Conservation (phyloP, 2,329 filamentous ascomycete species). For the Exophiala calicioides region DNA sequence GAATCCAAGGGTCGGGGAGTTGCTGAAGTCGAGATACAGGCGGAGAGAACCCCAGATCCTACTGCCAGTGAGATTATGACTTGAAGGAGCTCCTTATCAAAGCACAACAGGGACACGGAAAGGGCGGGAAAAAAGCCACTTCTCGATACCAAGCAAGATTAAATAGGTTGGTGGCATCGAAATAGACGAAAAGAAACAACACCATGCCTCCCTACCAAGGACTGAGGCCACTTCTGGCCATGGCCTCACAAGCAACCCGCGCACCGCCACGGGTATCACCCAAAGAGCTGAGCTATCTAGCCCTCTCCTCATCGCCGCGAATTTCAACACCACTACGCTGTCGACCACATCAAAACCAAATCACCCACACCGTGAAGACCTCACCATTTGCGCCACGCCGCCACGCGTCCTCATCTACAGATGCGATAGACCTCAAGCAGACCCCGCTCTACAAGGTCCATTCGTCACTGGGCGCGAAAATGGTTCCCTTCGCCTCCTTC, state of each 20-base stretch:
- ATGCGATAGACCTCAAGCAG: slow-evolving; percentile 36
- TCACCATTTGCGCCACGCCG: slow-evolving; percentile 15
- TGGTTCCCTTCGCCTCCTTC: slow-evolving; percentile 95
- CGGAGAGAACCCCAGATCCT: too few relatives aligned
- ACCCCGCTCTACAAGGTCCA: slow-evolving; percentile 81
- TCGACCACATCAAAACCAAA: neutral
- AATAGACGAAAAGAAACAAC: neutral
- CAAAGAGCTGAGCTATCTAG: slow-evolving; percentile 15
- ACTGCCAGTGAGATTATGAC: too few relatives aligned
- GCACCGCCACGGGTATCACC: neutral
- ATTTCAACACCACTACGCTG: slow-evolving; percentile 1
- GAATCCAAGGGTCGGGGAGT: too few relatives aligned
- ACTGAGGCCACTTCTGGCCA: slow-evolving; percentile 14
- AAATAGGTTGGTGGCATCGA: too few relatives aligned
- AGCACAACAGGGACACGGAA: too few relatives aligned
- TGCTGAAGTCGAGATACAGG: too few relatives aligned
- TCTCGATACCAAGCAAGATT: too few relatives aligned
- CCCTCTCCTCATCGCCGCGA: slow-evolving; percentile 3
- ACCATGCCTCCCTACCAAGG: slow-evolving; percentile 13
- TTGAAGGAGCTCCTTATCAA: too few relatives aligned
- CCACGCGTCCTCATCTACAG: slow-evolving; percentile 9
- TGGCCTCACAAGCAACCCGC: slow-evolving; percentile 5
- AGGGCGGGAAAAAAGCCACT: too few relatives aligned
- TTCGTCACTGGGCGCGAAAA: slow-evolving; percentile 77
- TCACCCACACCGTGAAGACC: neutral